Conservation (phyloP, 1,284 basidiomycete species). For the Grifola frondosa region DNA sequence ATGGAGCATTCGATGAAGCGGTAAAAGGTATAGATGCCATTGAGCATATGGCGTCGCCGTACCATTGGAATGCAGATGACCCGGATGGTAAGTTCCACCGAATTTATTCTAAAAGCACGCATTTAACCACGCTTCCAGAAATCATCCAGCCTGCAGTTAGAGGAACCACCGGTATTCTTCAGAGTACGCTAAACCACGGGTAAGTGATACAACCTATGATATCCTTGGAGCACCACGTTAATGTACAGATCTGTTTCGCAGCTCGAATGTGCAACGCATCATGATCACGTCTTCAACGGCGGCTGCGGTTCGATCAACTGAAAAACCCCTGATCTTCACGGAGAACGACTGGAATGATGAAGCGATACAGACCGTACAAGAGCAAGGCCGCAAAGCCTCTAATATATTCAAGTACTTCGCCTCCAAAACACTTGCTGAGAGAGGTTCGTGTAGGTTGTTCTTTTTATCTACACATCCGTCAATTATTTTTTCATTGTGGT, state of each 20-base stretch:
- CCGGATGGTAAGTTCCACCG: conserved; percentile 26
- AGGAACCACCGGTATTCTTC: conserved; percentile 58
- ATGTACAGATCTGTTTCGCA: neutral
- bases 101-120: neutral
- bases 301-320: neutral
- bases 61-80: conserved; percentile 31
- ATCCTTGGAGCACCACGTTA: neutral
- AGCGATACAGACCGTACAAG: conserved; percentile 12
- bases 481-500: neutral
- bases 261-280: conserved; percentile 13
- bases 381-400: conserved; percentile 10
- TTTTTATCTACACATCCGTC: conserved; percentile 5
- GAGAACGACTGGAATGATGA: conserved; percentile 23
- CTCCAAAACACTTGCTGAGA: conserved; percentile 16
- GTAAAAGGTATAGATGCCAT: conserved; percentile 42
- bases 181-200: conserved; percentile 9
- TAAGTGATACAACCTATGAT: neutral
- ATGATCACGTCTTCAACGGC: conserved; percentile 15
- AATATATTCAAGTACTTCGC: conserved; percentile 15
- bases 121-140: conserved; percentile 31
- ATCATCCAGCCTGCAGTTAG: conserved; percentile 62
- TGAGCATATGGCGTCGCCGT: conserved; percentile 45
- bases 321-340: conserved; percentile 3
- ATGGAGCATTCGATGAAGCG: conserved; percentile 40
- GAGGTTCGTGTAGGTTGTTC: conserved; percentile 10